A percentile compares a stretch with the other conserved stretches of the same genome.
Conservation (phyloP, 108 stramenopile genomes). For the Cyclotella atomus region DNA sequence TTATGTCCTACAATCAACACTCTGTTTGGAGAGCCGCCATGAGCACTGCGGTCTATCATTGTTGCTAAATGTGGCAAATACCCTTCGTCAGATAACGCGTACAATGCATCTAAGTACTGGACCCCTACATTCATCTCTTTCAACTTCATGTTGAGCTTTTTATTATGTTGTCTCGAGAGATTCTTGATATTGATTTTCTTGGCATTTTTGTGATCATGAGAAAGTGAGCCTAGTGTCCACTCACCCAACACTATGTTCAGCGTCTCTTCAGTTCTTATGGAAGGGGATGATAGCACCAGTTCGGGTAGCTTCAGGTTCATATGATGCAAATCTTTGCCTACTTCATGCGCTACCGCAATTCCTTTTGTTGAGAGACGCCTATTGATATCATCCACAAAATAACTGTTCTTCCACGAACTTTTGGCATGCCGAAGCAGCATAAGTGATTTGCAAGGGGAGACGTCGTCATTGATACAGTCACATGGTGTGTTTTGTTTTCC, state of each 20-base stretch:
- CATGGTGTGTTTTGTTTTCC: background rate
- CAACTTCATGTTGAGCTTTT: slow-evolving; percentile 7
- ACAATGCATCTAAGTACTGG: slow-evolving; percentile 14
- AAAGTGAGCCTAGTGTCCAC: slow-evolving; percentile 10
- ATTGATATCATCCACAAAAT: slow-evolving; percentile 18
- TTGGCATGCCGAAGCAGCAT: slow-evolving; percentile 30
- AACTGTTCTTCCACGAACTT: slow-evolving; percentile 21
- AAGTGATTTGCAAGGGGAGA: slow-evolving; percentile 19
- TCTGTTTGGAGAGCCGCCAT: background rate
- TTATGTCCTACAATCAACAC: slow-evolving; percentile 30
- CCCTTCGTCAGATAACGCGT: slow-evolving; percentile 18
- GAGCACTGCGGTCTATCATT: background rate
- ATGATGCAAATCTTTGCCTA: slow-evolving; percentile 6
- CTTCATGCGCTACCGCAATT: slow-evolving; percentile 17
- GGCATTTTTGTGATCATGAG: background rate
- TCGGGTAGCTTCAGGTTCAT: slow-evolving; percentile 18
- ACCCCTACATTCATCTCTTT: slow-evolving; percentile 9
- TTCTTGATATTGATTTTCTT: background rate
- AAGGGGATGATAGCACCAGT: slow-evolving; percentile 21
- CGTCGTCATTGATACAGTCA: background rate
- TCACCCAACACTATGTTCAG: slow-evolving; percentile 24
- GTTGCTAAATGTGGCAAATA: slow-evolving; percentile 22
- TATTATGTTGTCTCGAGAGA: background rate
- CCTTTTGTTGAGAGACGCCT: slow-evolving; percentile 17
- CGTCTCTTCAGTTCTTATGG: slow-evolving; percentile 24